Evolutionary conservation across 2,329 filamentous ascomycete genomes (phyloP).

Genomic region (Aspergillus udagawae): DNA sequence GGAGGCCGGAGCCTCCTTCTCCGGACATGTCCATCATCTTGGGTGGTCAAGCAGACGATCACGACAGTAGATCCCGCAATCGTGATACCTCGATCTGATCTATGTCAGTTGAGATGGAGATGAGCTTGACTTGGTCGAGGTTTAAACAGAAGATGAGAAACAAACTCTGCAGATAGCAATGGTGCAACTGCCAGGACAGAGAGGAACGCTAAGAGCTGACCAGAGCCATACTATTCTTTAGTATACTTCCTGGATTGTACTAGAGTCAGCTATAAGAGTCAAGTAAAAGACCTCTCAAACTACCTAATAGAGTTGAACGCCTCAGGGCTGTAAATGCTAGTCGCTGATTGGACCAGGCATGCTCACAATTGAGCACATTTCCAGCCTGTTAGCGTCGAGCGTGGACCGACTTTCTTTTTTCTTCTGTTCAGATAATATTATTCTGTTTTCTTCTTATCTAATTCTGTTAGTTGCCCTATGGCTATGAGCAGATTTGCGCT

Average conservation of each 20-base stretch:
- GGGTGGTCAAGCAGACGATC: not conserved
- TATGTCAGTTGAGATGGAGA: not conserved
- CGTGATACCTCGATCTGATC: not conserved
- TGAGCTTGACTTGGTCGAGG: not conserved
- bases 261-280: no score
- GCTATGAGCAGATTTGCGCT: constrained; percentile 20
- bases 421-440: no score
- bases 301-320: no score
- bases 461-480: not conserved
- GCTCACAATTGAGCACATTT: constrained; percentile 29
- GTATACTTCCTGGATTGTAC: no score
- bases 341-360: constrained; percentile 12
- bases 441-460: not conserved
- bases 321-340: no score
- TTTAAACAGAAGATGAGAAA: not conserved
- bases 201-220: no score
- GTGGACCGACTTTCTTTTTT: not conserved
- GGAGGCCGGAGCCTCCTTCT: constrained; percentile 7
- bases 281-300: no score
- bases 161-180: no score
- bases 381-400: not conserved
- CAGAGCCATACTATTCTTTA: no score
- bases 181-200: no score
- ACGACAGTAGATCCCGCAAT: not conserved
- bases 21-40: constrained; percentile 16